phyloP scores from a whole-genome alignment of 257 asterid species.

The Solanum chiquidenum region DNA sequence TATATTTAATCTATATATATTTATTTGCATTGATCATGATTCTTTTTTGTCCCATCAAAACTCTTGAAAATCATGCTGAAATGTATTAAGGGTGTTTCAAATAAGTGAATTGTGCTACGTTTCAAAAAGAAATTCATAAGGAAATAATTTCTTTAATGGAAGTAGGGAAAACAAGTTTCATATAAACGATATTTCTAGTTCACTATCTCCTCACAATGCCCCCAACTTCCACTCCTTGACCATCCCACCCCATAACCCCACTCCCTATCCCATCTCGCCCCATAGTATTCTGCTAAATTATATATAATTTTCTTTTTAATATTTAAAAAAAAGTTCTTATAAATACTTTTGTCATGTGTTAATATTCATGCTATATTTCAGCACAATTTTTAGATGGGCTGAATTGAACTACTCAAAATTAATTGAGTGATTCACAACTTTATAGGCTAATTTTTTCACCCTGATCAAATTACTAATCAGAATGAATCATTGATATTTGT shows the following conservation, averaged over 20 bases:
- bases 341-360: background rate
- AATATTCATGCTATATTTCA: background rate
- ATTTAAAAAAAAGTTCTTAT: background rate
- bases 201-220: background rate
- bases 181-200: background rate
- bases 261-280: background rate
- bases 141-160: background rate
- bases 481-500: background rate
- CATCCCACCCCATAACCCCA: background rate
- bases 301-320: background rate
- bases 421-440: background rate
- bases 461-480: background rate
- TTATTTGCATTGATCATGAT: background rate
- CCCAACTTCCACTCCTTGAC: background rate
- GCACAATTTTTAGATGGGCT: background rate
- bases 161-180: background rate
- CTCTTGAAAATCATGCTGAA: background rate
- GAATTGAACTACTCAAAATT: background rate
- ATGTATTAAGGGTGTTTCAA: background rate
- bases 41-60: background rate
- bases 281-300: background rate
- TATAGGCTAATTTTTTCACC: background rate
- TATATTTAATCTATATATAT: no score
- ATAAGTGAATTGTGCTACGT: background rate
- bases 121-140: no score